Conservation (phyloP, 345 rosid genomes). For the Lepidium sativum region DNA sequence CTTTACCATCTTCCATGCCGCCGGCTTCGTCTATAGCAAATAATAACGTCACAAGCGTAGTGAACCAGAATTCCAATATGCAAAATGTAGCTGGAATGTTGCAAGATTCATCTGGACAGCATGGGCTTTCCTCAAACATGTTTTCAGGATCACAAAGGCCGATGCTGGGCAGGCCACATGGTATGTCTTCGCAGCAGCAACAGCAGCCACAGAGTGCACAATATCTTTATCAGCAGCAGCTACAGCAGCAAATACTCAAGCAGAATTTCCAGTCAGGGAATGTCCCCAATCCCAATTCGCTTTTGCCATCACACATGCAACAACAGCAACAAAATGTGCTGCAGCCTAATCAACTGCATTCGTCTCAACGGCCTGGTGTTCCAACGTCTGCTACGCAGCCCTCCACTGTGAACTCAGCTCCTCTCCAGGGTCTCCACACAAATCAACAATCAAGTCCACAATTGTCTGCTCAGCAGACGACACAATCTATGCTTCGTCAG, state of each 20-base stretch:
- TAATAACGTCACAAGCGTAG: constrained; percentile 35
- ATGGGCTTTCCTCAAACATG: constrained; percentile 44
- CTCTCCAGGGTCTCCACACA: constrained; percentile 52
- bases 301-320: constrained; percentile 57
- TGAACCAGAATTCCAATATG: constrained; percentile 63
- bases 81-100: constrained; percentile 59
- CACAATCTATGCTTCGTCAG: constrained; percentile 75
- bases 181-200: constrained; percentile 54
- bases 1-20: constrained; percentile 55
- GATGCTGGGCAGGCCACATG: constrained; percentile 63
- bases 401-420: constrained; percentile 46
- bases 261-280: constrained; percentile 67
- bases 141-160: constrained; percentile 57
- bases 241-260: constrained; percentile 56
- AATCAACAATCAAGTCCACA: constrained; percentile 72
- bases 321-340: constrained; percentile 57
- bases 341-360: constrained; percentile 62
- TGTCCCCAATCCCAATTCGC: constrained; percentile 47
- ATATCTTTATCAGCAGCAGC: constrained; percentile 52
- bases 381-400: constrained; percentile 63
- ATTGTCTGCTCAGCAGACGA: constrained; percentile 55
- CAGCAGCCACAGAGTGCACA: constrained; percentile 63
- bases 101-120: constrained; percentile 58
- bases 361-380: constrained; percentile 66
- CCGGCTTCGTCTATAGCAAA: constrained; percentile 50